These are phyloP conservation scores for Diaporthe australafricana DNA, from an alignment of 2,329 filamentous ascomycete species.

Conservation along the genomic window DNA sequence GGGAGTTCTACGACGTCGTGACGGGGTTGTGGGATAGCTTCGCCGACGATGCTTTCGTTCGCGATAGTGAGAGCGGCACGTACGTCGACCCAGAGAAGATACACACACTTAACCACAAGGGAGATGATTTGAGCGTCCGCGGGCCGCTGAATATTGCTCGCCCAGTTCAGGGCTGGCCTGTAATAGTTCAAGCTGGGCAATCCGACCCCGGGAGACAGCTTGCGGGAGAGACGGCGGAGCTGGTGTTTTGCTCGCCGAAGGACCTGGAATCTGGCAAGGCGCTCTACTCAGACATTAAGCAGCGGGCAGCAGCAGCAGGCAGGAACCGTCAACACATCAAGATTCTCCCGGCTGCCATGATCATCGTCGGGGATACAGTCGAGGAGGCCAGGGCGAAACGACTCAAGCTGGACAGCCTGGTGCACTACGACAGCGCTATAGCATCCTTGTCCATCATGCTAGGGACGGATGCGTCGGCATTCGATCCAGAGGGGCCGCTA, in stretches of 20 bases:
- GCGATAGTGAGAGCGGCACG: slow-evolving; percentile 58
- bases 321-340: slow-evolving; percentile 59
- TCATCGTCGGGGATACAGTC: slow-evolving; percentile 61
- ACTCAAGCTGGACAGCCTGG: slow-evolving; percentile 60
- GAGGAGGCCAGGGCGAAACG: slow-evolving; percentile 62
- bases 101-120: slow-evolving; percentile 63
- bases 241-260: slow-evolving; percentile 62
- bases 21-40: slow-evolving; percentile 65
- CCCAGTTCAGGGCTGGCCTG: slow-evolving; percentile 65
- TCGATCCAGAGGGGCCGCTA: slow-evolving; percentile 61
- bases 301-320: slow-evolving; percentile 56
- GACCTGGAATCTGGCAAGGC: slow-evolving; percentile 58
- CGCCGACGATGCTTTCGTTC: slow-evolving; percentile 65
- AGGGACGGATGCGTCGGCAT: slow-evolving; percentile 58
- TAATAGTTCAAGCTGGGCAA: slow-evolving; percentile 66
- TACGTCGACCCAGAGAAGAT: slow-evolving; percentile 64
- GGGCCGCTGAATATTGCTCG: slow-evolving; percentile 65
- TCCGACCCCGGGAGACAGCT: slow-evolving; percentile 63
- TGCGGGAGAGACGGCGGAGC: slow-evolving; percentile 64
- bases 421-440: slow-evolving; percentile 66
- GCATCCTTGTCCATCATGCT: slow-evolving; percentile 62
- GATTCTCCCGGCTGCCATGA: slow-evolving; percentile 62
- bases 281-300: slow-evolving; percentile 64
- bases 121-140: slow-evolving; percentile 57
- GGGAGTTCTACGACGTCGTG: slow-evolving; percentile 65